Conservation (phyloP, 2,329 filamentous ascomycete species). For the Talaromyces sp. region DNA sequence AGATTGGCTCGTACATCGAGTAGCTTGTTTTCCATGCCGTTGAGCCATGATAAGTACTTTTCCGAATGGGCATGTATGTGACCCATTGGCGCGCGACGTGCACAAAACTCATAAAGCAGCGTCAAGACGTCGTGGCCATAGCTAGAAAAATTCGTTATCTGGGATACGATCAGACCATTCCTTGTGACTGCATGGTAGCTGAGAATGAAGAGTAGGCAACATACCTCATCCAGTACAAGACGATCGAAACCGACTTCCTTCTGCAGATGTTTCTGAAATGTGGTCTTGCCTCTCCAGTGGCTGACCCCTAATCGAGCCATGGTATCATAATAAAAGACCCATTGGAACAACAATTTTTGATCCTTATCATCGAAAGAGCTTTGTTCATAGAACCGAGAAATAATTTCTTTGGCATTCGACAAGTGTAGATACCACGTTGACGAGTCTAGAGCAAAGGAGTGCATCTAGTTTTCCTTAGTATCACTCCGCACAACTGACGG, state of each 20-base stretch:
- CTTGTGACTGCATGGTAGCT: background rate
- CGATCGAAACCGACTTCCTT: background rate
- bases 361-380: background rate
- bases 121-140: background rate
- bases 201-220: background rate
- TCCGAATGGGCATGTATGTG: background rate
- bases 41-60: background rate
- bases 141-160: background rate
- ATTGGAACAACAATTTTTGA: background rate
- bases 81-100: background rate
- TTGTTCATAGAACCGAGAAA: background rate
- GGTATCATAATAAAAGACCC: conserved; percentile 4
- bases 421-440: conserved; percentile 2
- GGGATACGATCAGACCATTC: background rate
- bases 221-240: background rate
- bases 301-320: conserved; percentile 1
- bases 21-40: background rate
- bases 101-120: background rate
- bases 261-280: background rate
- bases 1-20: background rate
- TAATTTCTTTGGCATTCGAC: conserved; percentile 1
- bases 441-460: background rate
- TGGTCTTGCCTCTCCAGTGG: background rate
- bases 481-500: background rate
- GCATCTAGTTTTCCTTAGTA: conserved; percentile 1